Percentiles rank a stretch among this genome's conserved stretches.
phyloP scores from a whole-genome alignment of 2,329 filamentous ascomycete genomes.

The Tetracladium maxilliforme region DNA sequence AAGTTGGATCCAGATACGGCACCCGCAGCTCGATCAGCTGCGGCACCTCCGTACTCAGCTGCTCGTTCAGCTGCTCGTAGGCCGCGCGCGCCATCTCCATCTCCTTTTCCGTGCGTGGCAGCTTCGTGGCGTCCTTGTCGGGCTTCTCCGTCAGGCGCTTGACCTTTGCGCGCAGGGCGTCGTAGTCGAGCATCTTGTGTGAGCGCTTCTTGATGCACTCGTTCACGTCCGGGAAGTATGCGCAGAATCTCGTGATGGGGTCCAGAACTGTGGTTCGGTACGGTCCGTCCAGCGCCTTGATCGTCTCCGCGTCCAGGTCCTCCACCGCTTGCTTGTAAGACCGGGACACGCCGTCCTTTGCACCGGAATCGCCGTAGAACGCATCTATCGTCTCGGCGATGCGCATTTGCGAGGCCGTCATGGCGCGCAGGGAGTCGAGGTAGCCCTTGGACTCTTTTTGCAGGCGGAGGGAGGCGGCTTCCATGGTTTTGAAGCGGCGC shows the following conservation, averaged over 20 bases:
- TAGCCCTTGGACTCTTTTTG: conserved; percentile 99
- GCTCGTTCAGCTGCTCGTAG: conserved; percentile 95
- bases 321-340: conserved; percentile 98
- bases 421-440: conserved; percentile 83
- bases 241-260: conserved; percentile 89
- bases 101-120: conserved; percentile 92
- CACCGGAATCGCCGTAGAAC: conserved; percentile 93
- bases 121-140: conserved; percentile 94
- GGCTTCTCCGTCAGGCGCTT: conserved; percentile 97
- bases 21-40: conserved; percentile 95
- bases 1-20: conserved; percentile 90
- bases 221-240: conserved; percentile 98
- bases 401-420: conserved; percentile 92
- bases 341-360: conserved; percentile 85
- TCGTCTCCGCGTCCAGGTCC: conserved; percentile 93
- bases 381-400: conserved; percentile 99
- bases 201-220: conserved; percentile 99
- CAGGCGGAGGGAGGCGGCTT: conserved; percentile 77
- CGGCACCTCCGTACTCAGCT: conserved; percentile 81
- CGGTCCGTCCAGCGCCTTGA: conserved; percentile 93
- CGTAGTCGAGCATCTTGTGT: conserved; percentile 97
- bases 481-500: conserved; percentile 92
- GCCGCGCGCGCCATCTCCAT: conserved; percentile 84
- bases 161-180: conserved; percentile 86
- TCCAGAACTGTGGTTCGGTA: conserved; percentile 91